These are phyloP conservation scores for Epithemia pelagica DNA, from an alignment of 108 stramenopile genomes.

Conservation along the genomic window DNA sequence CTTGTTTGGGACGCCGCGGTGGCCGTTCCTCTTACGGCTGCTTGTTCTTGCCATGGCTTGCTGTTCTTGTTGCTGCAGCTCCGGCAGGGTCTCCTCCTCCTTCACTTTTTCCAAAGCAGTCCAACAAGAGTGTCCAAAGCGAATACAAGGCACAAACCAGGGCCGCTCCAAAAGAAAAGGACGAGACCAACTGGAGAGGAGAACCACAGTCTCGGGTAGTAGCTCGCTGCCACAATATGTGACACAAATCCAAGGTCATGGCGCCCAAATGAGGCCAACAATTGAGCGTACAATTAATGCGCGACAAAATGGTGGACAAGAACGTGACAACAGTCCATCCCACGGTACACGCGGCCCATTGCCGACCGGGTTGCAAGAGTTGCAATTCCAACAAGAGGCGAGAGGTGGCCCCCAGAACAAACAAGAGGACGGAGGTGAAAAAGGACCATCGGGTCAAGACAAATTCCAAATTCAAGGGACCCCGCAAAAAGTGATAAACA, in stretches of 20 bases:
- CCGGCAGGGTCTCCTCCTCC: too few relatives aligned
- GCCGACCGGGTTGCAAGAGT: not conserved
- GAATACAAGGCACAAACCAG: not conserved
- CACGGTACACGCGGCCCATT: not conserved
- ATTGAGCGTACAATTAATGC: not conserved
- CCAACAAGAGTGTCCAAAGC: too few relatives aligned
- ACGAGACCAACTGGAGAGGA: not conserved
- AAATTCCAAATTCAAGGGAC: not conserved
- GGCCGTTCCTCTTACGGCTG: too few relatives aligned
- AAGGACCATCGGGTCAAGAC: conserved; percentile 2
- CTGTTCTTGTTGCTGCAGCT: too few relatives aligned
- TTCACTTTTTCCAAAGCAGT: too few relatives aligned
- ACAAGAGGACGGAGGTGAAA: not conserved
- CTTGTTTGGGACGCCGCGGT: too few relatives aligned
- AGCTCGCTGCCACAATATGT: not conserved
- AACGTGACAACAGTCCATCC: not conserved
- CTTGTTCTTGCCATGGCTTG: too few relatives aligned
- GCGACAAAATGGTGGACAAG: not conserved
- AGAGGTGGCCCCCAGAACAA: not conserved
- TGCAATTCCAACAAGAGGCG: conserved; percentile 3
- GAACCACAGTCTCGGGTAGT: not conserved
- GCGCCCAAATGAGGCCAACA: not conserved
- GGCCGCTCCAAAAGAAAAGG: not conserved
- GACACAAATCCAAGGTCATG: not conserved
- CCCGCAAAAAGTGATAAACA: conserved; percentile 8